A percentile compares a stretch with the other conserved stretches of the same genome.
Evolutionary conservation across 306 rosid genomes (phyloP).

Genomic region (Malus sylvestris): DNA sequence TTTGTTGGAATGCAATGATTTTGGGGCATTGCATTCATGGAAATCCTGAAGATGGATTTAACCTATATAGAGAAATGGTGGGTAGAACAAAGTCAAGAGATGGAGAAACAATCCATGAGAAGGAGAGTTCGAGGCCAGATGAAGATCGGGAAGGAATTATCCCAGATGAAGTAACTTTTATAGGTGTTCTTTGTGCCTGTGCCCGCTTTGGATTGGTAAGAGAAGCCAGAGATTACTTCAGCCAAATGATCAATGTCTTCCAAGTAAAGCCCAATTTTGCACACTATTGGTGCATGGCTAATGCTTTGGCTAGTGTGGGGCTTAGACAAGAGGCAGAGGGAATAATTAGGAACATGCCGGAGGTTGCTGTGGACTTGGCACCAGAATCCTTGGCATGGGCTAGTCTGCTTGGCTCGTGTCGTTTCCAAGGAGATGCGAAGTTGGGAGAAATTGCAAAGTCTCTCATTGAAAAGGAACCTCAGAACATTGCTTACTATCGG

Average conservation of each 20-base stretch:
- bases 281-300: constrained; percentile 75
- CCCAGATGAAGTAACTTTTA: constrained; percentile 63
- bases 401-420: constrained; percentile 44
- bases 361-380: constrained; percentile 26
- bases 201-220: constrained; percentile 50
- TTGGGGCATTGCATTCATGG: constrained; percentile 70
- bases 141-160: constrained; percentile 16
- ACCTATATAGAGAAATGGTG: constrained; percentile 39
- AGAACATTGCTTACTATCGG: constrained; percentile 42
- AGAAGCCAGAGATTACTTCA: constrained; percentile 47
- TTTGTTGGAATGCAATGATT: constrained; percentile 65
- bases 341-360: constrained; percentile 33
- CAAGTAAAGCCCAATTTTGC: constrained; percentile 57
- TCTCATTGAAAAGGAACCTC: constrained; percentile 51
- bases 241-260: constrained; percentile 42
- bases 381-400: constrained; percentile 45
- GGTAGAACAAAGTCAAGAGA: constrained; percentile 16
- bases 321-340: constrained; percentile 44
- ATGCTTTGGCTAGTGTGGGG: constrained; percentile 46
- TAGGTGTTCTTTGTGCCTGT: constrained; percentile 69
- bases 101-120: constrained; percentile 10
- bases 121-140: constrained; percentile 1
- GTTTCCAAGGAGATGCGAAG: constrained; percentile 47
- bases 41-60: constrained; percentile 52
- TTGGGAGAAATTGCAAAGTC: constrained; percentile 52